Conservation (phyloP, 169 alveolate genomes). For the Blepharisma undulans region DNA sequence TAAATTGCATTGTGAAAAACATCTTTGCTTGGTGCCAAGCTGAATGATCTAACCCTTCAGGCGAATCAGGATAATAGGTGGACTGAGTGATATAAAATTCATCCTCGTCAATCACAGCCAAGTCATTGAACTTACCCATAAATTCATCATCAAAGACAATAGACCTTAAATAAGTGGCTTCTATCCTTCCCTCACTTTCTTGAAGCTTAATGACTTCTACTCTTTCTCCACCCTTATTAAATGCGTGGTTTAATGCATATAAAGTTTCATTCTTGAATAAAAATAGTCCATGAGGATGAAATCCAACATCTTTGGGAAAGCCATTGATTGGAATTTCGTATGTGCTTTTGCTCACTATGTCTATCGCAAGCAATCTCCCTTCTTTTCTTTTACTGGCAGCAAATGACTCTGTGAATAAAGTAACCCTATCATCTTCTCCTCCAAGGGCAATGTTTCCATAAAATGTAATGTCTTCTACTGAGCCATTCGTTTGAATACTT, state of each 20-base stretch:
- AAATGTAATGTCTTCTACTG: background rate
- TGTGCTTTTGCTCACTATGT: background rate
- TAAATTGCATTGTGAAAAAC: background rate
- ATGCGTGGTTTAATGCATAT: background rate
- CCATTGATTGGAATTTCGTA: background rate
- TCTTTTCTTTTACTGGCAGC: background rate
- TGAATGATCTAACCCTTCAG: background rate
- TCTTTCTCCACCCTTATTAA: background rate
- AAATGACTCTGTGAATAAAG: background rate
- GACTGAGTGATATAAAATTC: background rate
- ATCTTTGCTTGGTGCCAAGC: background rate
- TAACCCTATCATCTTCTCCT: background rate
- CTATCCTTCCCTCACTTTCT: background rate
- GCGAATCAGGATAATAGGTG: background rate
- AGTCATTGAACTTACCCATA: background rate
- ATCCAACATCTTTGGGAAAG: background rate
- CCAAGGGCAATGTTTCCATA: background rate
- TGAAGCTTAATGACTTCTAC: background rate
- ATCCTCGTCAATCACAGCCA: background rate
- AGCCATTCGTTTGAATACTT: background rate
- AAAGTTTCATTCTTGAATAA: background rate
- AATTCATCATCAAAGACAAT: background rate
- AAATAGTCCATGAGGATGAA: slow-evolving; percentile 13
- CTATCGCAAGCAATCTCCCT: background rate
- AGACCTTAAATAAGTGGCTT: background rate